Percentiles rank a stretch among this genome's conserved stretches.
Conservation (phyloP, 2,329 filamentous ascomycete genomes). For the Trichoderma sp. region DNA sequence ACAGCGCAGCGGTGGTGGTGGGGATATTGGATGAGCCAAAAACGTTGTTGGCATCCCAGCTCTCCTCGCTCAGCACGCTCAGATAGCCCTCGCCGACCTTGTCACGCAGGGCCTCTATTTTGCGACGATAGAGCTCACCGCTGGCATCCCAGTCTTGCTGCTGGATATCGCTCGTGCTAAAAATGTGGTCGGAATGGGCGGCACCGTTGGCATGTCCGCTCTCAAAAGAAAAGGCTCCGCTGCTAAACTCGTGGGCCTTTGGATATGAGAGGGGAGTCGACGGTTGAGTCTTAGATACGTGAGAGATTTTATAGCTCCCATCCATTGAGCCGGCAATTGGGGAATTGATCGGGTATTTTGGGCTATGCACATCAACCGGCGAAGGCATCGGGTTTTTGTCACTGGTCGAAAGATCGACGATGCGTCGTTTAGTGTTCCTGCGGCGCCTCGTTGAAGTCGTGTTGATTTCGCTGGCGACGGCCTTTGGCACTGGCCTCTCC, state of each 20-base stretch:
- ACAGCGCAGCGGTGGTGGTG: conserved; percentile 33
- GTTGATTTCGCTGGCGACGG: conserved; percentile 59
- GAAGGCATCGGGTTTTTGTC: conserved; percentile 39
- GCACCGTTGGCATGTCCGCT: conserved; percentile 1
- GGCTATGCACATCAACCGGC: conserved; percentile 33
- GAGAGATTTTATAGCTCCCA: conserved; percentile 49
- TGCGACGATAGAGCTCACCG: conserved; percentile 80
- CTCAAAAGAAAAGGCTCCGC: conserved; percentile 22
- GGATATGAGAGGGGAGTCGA: conserved; percentile 34
- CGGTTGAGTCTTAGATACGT: conserved; percentile 41
- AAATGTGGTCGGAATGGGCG: background rate
- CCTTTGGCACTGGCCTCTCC: conserved; percentile 55
- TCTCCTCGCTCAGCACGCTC: conserved; percentile 79
- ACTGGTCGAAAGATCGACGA: conserved; percentile 63
- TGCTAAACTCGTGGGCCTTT: conserved; percentile 36
- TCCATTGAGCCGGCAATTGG: conserved; percentile 27
- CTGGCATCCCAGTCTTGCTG: conserved; percentile 63
- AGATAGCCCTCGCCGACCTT: conserved; percentile 88
- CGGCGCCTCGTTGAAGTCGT: conserved; percentile 61
- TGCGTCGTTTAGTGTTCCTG: conserved; percentile 61
- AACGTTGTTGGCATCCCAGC: conserved; percentile 51
- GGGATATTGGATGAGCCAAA: conserved; percentile 29
- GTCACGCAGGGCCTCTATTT: conserved; percentile 81
- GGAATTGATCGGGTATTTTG: conserved; percentile 25
- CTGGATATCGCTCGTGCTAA: conserved; percentile 11